Evolutionary conservation across 139 green algal species (phyloP), one percentile per base, ranked within the genome.

Genomic region (Closterium sp.): DNA sequence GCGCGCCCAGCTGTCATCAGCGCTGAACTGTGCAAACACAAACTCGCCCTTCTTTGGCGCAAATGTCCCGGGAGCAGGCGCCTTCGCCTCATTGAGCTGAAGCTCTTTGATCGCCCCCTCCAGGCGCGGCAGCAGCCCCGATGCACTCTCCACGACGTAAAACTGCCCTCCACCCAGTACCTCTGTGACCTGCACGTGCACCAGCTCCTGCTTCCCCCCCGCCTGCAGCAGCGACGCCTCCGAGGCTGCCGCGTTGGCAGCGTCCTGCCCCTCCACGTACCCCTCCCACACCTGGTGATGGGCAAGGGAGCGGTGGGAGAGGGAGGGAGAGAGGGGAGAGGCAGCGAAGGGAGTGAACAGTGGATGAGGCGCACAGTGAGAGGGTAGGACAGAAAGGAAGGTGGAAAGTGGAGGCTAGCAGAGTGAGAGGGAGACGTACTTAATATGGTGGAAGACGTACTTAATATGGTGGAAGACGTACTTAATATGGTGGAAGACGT

Each of bases 181-280:
- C 30, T 99, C 97, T 17, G 97, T 98, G 34, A 99, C 97, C 21
- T 96, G 94, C 50, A 99, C 96, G 45, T 94, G 45, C 90, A 89
- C 9, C 62, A 91, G 91, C 7, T 95, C 96, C 29, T 96, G 94
- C 91, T 95, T 94, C 0, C 70, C 92, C 19, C 89, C 88, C 0
- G 88, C 9, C 84, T 88, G 85, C 85, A 30, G 28, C 85, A 32
- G 85, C 21, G 85, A 30, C 7, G 85, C 28, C 21, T 91, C 29
- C 91, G 73, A 22, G 38, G 88, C 31, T 27, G 92, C 42, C 91
- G 91, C 11, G 34, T 30, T 42, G 24, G 32, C 31, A 0, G 84
- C 84, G 70, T 91, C 87, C 31, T 86, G n/a, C 1, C 24, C 92
- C 31, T 91, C 89, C 19, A 62, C 87, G 62, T 92, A 95, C 21